Evolutionary conservation across 2,329 filamentous ascomycete genomes (phyloP), one percentile per base, ranked within the genome.

Genomic region (Knoxdaviesia proteae): DNA sequence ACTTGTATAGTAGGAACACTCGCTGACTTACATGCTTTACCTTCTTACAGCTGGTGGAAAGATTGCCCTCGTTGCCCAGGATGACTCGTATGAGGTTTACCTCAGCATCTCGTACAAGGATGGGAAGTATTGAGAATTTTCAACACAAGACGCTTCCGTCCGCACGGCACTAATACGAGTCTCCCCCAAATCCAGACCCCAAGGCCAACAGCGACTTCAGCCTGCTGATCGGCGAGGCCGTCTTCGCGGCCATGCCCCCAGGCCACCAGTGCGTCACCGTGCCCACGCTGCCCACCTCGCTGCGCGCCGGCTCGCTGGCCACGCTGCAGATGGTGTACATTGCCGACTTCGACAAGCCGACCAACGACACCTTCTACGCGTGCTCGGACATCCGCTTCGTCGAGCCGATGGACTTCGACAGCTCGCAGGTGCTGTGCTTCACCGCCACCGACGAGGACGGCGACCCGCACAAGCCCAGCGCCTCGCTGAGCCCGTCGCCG

Each of bases 41-140:
- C 20, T 20, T 20, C 20, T 20, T 20, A 20, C 20, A 20, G 20
- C 20, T 9, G 65, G 67, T 43, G 73, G 70, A 8, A 59, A 64
- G 39, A 59, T 77, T 9, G 62, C 71, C 2, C 58, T 77, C 4
- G 65, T 69, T 6, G 64, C 68, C 20, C 69, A 74, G 38, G 67
- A 74, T 45, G 68, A 74, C 41, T 69, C 71, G 5, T 74, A 63
- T 51, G 60, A 66, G 36, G 55, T 73, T 30, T 61, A 67, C 41
- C 59, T 77, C 20, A 62, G 65, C 42, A 63, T 77, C 42, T 68
- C 72, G 0, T 67, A 71, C 47, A 54, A 55, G 5, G 58, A 65
- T 42, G 58, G 71, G 72, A 55, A 45, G 58, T 42, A 34, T 20
- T 20, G 20, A 20, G 20, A 2, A 20, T 20, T 20, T 20, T 20